phyloP scores from a whole-genome alignment of 1,284 basidiomycete genomes.

The Takashimella tepidaria region DNA sequence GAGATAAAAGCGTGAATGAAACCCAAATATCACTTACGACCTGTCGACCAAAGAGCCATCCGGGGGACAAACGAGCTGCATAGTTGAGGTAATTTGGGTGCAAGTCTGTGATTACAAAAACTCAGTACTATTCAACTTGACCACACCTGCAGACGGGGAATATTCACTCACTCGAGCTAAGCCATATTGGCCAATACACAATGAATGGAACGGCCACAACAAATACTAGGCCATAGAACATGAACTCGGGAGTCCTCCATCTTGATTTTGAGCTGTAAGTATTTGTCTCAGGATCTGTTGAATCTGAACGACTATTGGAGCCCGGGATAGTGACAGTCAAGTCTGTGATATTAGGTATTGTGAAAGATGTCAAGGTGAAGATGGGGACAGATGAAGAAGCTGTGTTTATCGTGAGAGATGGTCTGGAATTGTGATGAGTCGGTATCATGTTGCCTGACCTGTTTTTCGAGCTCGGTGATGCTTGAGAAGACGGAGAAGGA shows the following conservation, averaged over 20 bases:
- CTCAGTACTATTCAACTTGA: constrained; percentile 1
- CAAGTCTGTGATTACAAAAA: too few relatives aligned
- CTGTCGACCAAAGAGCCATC: constrained; percentile 52
- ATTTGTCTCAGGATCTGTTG: too few relatives aligned
- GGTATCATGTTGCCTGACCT: too few relatives aligned
- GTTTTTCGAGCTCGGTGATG: too few relatives aligned
- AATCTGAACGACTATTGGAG: too few relatives aligned
- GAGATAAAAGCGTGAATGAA: too few relatives aligned
- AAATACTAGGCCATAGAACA: constrained; percentile 65
- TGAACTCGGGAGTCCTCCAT: constrained; percentile 82
- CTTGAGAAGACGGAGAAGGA: too few relatives aligned
- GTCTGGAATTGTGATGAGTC: too few relatives aligned
- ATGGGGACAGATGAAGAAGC: too few relatives aligned
- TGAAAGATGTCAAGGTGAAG: too few relatives aligned
- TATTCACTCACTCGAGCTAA: constrained; percentile 65
- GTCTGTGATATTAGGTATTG: constrained; percentile 33
- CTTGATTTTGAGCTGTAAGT: constrained; percentile 47
- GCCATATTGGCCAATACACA: constrained; percentile 69
- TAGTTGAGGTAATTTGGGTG: constrained; percentile 71
- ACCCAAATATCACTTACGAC: constrained; percentile 49
- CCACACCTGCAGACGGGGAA: not conserved
- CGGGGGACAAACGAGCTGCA: constrained; percentile 55
- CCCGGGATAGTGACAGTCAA: constrained; percentile 33
- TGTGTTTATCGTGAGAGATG: too few relatives aligned
- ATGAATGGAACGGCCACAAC: constrained; percentile 66